Percentiles rank a stretch among this genome's conserved stretches.
Conservation (phyloP, 2,329 filamentous ascomycete species). For the Hypoxylon rubiginosum region DNA sequence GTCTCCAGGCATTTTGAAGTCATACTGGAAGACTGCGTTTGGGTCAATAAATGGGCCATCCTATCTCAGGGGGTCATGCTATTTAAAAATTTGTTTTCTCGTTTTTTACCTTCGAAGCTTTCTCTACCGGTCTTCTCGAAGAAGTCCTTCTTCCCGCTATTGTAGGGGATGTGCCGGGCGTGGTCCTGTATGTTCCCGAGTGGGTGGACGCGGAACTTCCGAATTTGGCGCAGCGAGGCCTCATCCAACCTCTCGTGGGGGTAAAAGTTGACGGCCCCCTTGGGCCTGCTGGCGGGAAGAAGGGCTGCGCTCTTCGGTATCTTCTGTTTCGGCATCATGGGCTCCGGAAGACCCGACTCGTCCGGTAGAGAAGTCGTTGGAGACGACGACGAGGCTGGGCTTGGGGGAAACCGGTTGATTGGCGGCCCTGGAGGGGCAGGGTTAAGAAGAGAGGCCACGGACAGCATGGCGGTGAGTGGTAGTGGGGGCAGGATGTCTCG, state of each 20-base stretch:
- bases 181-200: constrained; percentile 72
- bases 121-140: constrained; percentile 87
- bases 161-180: constrained; percentile 88
- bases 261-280: constrained; percentile 78
- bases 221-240: constrained; percentile 68
- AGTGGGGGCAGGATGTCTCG: constrained; percentile 53
- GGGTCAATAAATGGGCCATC: constrained; percentile 36
- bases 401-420: constrained; percentile 59
- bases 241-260: constrained; percentile 78
- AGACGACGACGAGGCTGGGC: constrained; percentile 56
- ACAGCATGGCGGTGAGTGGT: constrained; percentile 67
- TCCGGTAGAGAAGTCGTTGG: constrained; percentile 53
- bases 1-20: constrained; percentile 78
- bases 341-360: constrained; percentile 49
- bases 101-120: constrained; percentile 81
- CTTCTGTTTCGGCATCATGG: constrained; percentile 64
- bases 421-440: constrained; percentile 64
- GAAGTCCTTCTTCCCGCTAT: constrained; percentile 93
- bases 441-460: constrained; percentile 76
- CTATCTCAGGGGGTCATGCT: constrained; percentile 4
- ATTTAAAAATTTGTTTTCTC: constrained; percentile 16
- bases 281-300: constrained; percentile 71
- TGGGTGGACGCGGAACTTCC: constrained; percentile 75
- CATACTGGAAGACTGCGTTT: constrained; percentile 82
- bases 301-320: constrained; percentile 74